Evolutionary conservation across 306 rosid species (phyloP).

Genomic region (Fragaria nilgerrensis): DNA sequence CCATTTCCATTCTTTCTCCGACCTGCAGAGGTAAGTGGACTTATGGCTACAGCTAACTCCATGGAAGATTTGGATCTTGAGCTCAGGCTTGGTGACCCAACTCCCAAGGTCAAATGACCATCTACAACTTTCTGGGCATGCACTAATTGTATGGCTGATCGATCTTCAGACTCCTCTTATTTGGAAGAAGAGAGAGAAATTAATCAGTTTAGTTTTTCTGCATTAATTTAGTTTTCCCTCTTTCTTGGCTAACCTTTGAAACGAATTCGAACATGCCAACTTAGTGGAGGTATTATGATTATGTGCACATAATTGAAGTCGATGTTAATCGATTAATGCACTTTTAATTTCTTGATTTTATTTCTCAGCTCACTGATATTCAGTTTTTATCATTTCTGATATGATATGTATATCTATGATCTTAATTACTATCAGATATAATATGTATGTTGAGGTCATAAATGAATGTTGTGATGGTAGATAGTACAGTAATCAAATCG

Average conservation of each 20-base stretch:
- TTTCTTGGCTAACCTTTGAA: not conserved
- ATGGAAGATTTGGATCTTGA: constrained; percentile 79
- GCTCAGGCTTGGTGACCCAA: constrained; percentile 74
- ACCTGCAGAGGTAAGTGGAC: constrained; percentile 18
- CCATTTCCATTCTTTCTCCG: constrained; percentile 30
- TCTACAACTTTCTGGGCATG: not conserved
- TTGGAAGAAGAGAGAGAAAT: not conserved
- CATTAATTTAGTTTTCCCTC: not conserved
- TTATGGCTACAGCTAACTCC: constrained; percentile 21
- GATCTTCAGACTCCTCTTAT: not conserved
- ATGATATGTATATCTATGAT: not conserved
- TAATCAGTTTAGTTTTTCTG: not conserved
- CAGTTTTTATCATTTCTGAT: not conserved
- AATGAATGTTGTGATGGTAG: not conserved
- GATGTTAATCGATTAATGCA: not conserved
- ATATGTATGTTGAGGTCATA: not conserved
- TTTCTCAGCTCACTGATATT: not conserved
- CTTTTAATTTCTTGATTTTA: not conserved
- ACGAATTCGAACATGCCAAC: not conserved
- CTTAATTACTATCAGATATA: not conserved
- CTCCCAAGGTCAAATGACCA: constrained; percentile 31
- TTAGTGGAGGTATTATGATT: not conserved
- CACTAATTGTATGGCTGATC: constrained; percentile 7
- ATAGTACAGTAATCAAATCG: not conserved
- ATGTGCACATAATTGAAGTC: constrained; percentile 7